Conservation (phyloP, 805 yeast species). For the Wickerhamiella azyma region DNA sequence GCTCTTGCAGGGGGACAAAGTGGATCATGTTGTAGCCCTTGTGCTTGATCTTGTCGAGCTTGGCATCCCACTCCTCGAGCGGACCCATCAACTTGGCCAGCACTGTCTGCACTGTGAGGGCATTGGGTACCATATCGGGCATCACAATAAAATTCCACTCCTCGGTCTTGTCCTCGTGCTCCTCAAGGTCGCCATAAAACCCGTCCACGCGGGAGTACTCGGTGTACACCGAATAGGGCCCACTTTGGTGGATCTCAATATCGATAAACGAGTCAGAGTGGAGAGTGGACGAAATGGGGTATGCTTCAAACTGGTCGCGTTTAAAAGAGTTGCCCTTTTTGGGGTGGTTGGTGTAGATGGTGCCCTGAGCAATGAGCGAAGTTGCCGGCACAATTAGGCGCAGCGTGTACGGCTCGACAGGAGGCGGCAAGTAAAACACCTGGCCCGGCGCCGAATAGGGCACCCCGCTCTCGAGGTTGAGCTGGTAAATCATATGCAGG, state of each 20-base stretch:
- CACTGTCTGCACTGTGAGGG: slow-evolving; percentile 70
- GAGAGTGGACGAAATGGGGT: slow-evolving; percentile 35
- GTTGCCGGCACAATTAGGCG: slow-evolving; percentile 63
- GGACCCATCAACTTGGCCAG: slow-evolving; percentile 88
- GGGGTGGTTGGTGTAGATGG: slow-evolving; percentile 64
- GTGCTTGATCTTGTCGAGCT: slow-evolving; percentile 44
- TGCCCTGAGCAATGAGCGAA: slow-evolving; percentile 56
- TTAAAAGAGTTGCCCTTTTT: slow-evolving; percentile 34
- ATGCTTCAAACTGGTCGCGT: slow-evolving; percentile 42
- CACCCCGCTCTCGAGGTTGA: slow-evolving; percentile 21
- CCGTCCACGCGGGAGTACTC: slow-evolving; percentile 33
- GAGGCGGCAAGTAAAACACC: slow-evolving; percentile 29
- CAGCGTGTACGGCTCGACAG: slow-evolving; percentile 30
- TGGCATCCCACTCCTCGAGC: slow-evolving; percentile 43
- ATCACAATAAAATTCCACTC: slow-evolving; percentile 61
- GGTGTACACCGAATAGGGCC: slow-evolving; percentile 64
- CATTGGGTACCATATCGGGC: slow-evolving; percentile 59
- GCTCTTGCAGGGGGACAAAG: slow-evolving; percentile 80
- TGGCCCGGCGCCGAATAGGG: slow-evolving; percentile 25
- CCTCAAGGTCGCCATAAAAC: slow-evolving; percentile 16
- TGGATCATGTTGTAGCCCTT: slow-evolving; percentile 94
- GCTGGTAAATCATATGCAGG: slow-evolving; percentile 10
- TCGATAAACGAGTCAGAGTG: slow-evolving; percentile 48
- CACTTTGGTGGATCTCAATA: slow-evolving; percentile 54
- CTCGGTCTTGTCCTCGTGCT: slow-evolving; percentile 36